Conservation (phyloP, 192 early-diverging fungal genomes). For the Linderina pennispora region DNA sequence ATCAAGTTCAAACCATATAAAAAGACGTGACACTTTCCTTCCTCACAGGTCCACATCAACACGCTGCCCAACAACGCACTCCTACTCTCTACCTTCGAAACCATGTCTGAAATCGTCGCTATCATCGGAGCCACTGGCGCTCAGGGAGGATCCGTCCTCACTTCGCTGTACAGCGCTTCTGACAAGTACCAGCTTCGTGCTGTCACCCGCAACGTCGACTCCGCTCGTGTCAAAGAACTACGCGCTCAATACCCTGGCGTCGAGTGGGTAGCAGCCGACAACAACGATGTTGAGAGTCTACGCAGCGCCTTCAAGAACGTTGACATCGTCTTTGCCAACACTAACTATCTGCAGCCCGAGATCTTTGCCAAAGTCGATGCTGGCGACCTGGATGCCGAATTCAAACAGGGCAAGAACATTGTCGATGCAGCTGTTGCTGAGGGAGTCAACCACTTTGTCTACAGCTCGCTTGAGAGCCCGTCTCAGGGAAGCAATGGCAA, state of each 20-base stretch:
- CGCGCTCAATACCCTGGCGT: neutral
- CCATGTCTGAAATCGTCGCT: conserved; percentile 4
- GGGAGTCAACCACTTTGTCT: conserved; percentile 7
- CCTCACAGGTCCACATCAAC: too few relatives aligned
- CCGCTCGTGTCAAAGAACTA: conserved; percentile 1
- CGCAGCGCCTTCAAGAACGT: neutral
- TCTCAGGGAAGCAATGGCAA: neutral
- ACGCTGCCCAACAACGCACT: too few relatives aligned
- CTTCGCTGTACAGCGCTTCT: neutral
- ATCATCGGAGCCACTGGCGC: conserved; percentile 8
- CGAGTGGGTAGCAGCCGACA: conserved; percentile 5
- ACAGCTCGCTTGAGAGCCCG: neutral
- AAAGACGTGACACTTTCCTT: too few relatives aligned
- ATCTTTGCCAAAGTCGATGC: conserved; percentile 1
- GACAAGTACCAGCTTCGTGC: conserved; percentile 6
- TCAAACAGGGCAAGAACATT: conserved; percentile 4
- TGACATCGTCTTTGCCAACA: conserved; percentile 4
- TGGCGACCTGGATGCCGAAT: conserved; percentile 1
- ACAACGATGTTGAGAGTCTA: neutral
- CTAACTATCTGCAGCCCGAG: conserved; percentile 1
- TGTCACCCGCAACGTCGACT: conserved; percentile 4
- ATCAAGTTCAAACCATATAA: too few relatives aligned
- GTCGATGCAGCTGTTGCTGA: conserved; percentile 3
- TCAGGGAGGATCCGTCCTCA: conserved; percentile 8
- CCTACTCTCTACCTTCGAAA: too few relatives aligned